Evolutionary conservation across 108 stramenopile genomes (phyloP), one percentile per base, ranked within the genome.

Genomic region (Skeletonema costatum): DNA sequence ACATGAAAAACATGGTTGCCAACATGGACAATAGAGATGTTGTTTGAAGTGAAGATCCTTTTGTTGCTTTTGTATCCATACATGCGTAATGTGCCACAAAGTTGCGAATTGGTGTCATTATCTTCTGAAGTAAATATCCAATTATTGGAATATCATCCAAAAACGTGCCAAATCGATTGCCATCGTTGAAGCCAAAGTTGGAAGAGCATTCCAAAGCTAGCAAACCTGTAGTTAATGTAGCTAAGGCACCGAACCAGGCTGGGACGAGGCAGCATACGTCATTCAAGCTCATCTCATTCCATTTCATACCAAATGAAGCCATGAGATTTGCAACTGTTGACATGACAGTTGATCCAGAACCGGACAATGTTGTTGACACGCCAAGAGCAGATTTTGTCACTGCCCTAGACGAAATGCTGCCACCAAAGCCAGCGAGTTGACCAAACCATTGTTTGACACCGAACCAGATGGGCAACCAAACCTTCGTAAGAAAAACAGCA

Each of bases 201-300:
- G 75, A 39, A n/a, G 83, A 84, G 68, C 87, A 88, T 50, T 89
- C 91, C 63, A 86, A 90, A 11, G 92, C 87, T 53, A 96, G 53
- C 11, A 83, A 60, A 6, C 91, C 91, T 0, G 87, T 91, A 11
- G 85, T 64, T 39, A 95, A 46, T 9, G 93, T 94, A 9, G 97
- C 93, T 33, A 83, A 29, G 6, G 86, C 90, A 21, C 97, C 97
- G 70, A 96, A 97, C 97, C 97, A 96, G 16, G 89, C 93, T 1
- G 98, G 97, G 44, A 98, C 81, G 64, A 88, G 89, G 71, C 93
- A 95, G 75, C 97, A 98, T 60, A 96, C 94, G 79, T 97, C 97
- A 72, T 97, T 97, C 81, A 97, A 80, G 73, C 83, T 87, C 91
- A 89, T 90, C 21, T 77, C 50, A 69, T 85, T 33, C 76, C 81